Conservation (phyloP, 2,329 filamentous ascomycete species). For the Pestalotiopsis sp. region DNA sequence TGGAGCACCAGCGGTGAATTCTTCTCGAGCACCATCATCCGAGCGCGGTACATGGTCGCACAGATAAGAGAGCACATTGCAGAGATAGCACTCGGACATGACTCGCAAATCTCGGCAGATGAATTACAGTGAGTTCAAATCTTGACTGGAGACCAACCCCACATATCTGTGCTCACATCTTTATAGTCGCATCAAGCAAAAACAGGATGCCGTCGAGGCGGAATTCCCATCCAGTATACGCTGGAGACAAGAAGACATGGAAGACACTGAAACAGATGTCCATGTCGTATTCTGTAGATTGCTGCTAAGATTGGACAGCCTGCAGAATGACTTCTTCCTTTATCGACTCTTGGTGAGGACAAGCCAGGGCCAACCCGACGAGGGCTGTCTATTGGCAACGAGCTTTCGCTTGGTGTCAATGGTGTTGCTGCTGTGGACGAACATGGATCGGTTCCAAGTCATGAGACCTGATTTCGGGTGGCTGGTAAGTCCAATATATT, state of each 20-base stretch:
- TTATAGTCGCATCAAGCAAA: slow-evolving; percentile 5
- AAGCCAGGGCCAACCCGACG: slow-evolving; percentile 36
- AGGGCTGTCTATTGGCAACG: slow-evolving; percentile 43
- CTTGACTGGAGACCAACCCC: not conserved
- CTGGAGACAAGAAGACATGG: slow-evolving; percentile 40
- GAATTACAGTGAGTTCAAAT: slow-evolving; percentile 10
- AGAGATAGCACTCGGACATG: slow-evolving; percentile 53
- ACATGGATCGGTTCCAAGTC: slow-evolving; percentile 46
- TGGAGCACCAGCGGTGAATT: slow-evolving; percentile 38
- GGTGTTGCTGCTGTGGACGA: slow-evolving; percentile 51
- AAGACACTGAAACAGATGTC: slow-evolving; percentile 30
- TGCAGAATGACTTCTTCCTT: slow-evolving; percentile 62
- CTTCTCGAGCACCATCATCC: slow-evolving; percentile 33
- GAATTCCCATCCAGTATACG: slow-evolving; percentile 42
- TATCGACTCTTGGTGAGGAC: slow-evolving; percentile 56
- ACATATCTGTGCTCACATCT: not conserved
- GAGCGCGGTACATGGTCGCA: slow-evolving; percentile 40
- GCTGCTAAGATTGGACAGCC: slow-evolving; percentile 49
- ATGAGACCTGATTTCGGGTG: slow-evolving; percentile 50
- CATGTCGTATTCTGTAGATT: slow-evolving; percentile 44
- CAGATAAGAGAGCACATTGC: slow-evolving; percentile 60
- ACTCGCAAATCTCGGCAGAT: not conserved
- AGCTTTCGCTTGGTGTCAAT: slow-evolving; percentile 51
- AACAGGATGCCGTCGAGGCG: slow-evolving; percentile 20
- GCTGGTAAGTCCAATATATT: slow-evolving; percentile 38